phyloP scores from a whole-genome alignment of 1,284 basidiomycete species.

The Blastosporella zonata region DNA sequence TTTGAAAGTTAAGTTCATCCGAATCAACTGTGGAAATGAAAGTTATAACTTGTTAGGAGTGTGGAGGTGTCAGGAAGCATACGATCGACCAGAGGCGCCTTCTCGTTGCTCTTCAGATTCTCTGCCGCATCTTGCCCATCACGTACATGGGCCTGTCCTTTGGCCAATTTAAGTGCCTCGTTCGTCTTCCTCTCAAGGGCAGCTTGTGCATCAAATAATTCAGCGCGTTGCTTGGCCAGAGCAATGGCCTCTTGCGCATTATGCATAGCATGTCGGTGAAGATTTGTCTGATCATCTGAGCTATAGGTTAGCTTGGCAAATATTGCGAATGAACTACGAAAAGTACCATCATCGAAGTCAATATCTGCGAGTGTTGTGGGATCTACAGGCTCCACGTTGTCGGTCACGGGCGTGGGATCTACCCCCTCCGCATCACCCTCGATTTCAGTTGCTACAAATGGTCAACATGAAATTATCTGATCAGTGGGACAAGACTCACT shows the following conservation, averaged over 20 bases:
- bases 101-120: constrained; percentile 23
- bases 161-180: constrained; percentile 67
- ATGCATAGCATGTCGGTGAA: constrained; percentile 83
- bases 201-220: constrained; percentile 82
- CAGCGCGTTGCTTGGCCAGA: constrained; percentile 78
- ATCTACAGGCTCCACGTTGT: constrained; percentile 53
- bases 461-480: constrained; percentile 10
- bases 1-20: constrained; percentile 99
- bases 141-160: constrained; percentile 58
- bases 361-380: constrained; percentile 68
- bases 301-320: not conserved
- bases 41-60: not conserved
- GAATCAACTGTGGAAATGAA: constrained; percentile 67
- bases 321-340: constrained; percentile 3
- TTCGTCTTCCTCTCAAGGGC: constrained; percentile 81
- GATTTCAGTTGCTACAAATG: constrained; percentile 73
- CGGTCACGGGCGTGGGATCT: constrained; percentile 52
- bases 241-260: constrained; percentile 91
- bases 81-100: constrained; percentile 62
- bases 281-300: constrained; percentile 86
- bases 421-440: constrained; percentile 64
- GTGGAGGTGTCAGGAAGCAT: constrained; percentile 28
- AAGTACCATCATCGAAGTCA: constrained; percentile 90
- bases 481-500: constrained; percentile 51
- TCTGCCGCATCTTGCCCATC: constrained; percentile 51